A percentile compares a stretch with the other conserved stretches of the same genome.
These are phyloP conservation scores for Clarireedia homoeocarpa DNA, from an alignment of 2,329 filamentous ascomycete genomes.

Conservation along the genomic window DNA sequence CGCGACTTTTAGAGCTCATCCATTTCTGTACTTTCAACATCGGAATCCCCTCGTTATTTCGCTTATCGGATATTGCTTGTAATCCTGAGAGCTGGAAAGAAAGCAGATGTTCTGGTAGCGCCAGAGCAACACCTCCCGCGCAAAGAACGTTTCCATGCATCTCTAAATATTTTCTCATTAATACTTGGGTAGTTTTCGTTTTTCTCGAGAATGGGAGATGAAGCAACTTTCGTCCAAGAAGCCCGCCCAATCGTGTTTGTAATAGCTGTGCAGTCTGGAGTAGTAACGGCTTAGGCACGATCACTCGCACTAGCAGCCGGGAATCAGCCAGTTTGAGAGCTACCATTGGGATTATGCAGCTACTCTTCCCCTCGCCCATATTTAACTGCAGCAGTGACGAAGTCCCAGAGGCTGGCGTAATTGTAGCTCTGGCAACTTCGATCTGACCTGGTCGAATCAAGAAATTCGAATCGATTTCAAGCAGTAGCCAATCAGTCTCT, in stretches of 20 bases:
- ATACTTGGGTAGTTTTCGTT: constrained; percentile 27
- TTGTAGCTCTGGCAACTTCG: constrained; percentile 54
- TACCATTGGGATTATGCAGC: constrained; percentile 47
- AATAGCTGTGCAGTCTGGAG: constrained; percentile 40
- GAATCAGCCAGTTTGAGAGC: constrained; percentile 39
- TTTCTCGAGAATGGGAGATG: constrained; percentile 41
- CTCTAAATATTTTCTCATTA: constrained; percentile 29
- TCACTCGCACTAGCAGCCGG: constrained; percentile 32
- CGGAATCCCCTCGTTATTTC: constrained; percentile 29
- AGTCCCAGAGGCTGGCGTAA: constrained; percentile 39
- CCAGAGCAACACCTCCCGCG: constrained; percentile 37
- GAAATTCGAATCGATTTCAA: constrained; percentile 59
- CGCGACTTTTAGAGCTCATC: constrained; percentile 36
- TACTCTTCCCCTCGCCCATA: constrained; percentile 60
- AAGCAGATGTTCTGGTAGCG: constrained; percentile 45
- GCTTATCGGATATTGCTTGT: constrained; percentile 37
- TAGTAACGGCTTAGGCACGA: constrained; percentile 38
- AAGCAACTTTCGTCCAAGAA: constrained; percentile 35
- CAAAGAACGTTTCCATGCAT: constrained; percentile 33
- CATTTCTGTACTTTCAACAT: constrained; percentile 40
- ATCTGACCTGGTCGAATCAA: constrained; percentile 55
- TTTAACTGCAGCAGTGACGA: constrained; percentile 60
- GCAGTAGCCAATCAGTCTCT: constrained; percentile 53
- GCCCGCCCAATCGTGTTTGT: constrained; percentile 35
- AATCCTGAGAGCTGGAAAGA: constrained; percentile 45